Base-by-base conservation (phyloP, 805 yeast genomes). In the Candida yuanshanica region DNA sequence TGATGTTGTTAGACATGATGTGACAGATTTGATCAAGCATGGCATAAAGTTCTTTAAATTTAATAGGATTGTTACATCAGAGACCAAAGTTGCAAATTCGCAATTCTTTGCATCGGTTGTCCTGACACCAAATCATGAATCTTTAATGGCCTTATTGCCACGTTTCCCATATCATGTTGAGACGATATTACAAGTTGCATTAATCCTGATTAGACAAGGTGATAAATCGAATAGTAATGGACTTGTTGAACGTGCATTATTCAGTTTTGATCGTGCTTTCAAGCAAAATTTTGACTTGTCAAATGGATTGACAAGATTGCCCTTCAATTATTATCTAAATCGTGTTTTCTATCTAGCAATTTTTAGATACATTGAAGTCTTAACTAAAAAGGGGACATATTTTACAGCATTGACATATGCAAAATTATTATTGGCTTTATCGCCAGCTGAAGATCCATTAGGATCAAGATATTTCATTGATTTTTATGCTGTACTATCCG, bases 381-480 rank as follows among this genome's bases (percentile, higher is more conserved):
- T 89, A 32, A 83, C 88, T 2, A 88, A 83, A 51, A 75, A 86
- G 53, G 85, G 95, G 4, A 84, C 91, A 2, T 79, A 75, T 53
- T 72, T 64, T 43, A 88, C 96, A 0, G 95, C 95, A 1, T 71
- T 85, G 33, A 76, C 78, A 33, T 88, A 81, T 66, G 75, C 84
- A 51, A 87, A 85, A 56, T 66, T 81, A 6, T 65, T 88, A 37
- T 66, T 84, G 47, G 75, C 89, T 2, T 63, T 89, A 23, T 69
- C 77, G 26, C 95, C 95, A 1, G 71, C 79, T 2, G 85, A 82
- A 42, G 96, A 89, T 64, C 95, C 95, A 2, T 65, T 81, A 39
- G 95, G 95, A 18, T 88, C 83, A 11, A 71, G 95, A 47, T 81
- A 82, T 54, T 84, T 87, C 58, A 79, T 89, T 50, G 96, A 89